Evolutionary conservation across 306 rosid genomes (phyloP), one percentile per base, ranked within the genome.

Genomic region (Glycine tomentella): DNA sequence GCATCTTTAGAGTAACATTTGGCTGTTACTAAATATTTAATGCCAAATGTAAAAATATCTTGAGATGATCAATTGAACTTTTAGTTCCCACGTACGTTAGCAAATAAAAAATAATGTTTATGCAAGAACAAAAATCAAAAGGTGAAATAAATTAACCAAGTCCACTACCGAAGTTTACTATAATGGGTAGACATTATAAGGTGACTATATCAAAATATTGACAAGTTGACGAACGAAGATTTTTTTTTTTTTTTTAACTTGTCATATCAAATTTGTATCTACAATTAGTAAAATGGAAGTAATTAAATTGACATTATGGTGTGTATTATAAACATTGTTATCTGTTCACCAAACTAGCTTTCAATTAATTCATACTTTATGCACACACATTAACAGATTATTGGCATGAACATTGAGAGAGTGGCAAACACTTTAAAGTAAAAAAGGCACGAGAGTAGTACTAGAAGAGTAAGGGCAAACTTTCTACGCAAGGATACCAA

Each of bases 101-200:
- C 2, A 63, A 63, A 63, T 34, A 0, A 34, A 63, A 34, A 63
- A 63, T 7, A 25, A 25, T 64, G 13, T 4, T 64, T 56, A 74
- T 12, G 56, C 44, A n/a, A 45, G 3, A 46, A 33, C 36, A 68
- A 40, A 33, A n/a, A 51, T 50, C 16, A 66, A 72, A 33, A 48
- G 71, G 34, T 8, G 8, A 44, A 68, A 10, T 44, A 68, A 45
- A 42, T 16, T 8, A 42, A 44, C 14, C 1, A 40, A 63, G 58
- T 38, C 81, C 81, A 82, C 81, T 38, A 69, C 31, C 49, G 38
- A 53, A 66, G 63, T 75, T 74, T 42, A 76, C 31, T 45, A 25
- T 72, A 72, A 65, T 83, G 76, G 86, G 76, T 46, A 46, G 56
- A 74, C 83, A 78, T 65, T 64, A 83, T 33, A 52, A 71, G 52